phyloP scores from a whole-genome alignment of 1,284 basidiomycete species.

The Moesziomyces globuligerus region DNA sequence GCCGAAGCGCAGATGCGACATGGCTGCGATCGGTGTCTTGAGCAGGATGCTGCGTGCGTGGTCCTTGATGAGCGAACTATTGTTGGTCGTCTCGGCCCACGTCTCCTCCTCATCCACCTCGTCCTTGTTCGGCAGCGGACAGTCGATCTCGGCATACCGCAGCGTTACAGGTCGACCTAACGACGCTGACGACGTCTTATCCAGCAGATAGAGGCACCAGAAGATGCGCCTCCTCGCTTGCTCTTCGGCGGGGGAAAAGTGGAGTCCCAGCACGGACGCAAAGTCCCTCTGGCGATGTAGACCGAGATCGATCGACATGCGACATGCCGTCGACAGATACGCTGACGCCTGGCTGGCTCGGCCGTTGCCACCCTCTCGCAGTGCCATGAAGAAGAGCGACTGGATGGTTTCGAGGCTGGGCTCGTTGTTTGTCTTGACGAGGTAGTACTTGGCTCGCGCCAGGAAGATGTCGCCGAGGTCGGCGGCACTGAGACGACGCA shows the following conservation, averaged over 20 bases:
- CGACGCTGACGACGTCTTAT: slow-evolving; percentile 50
- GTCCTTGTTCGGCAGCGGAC: slow-evolving; percentile 47
- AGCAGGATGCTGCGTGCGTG: slow-evolving; percentile 30
- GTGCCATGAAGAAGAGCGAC: slow-evolving; percentile 52
- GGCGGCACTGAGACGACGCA: slow-evolving; percentile 23
- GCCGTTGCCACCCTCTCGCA: slow-evolving; percentile 54
- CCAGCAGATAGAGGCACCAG: slow-evolving; percentile 52
- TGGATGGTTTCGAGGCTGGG: slow-evolving; percentile 52
- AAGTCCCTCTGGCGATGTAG: slow-evolving; percentile 50
- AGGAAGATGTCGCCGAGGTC: slow-evolving; percentile 50
- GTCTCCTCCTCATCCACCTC: slow-evolving; percentile 47
- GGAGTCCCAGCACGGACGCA: slow-evolving; percentile 31
- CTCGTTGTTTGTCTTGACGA: slow-evolving; percentile 51
- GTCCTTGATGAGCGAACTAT: slow-evolving; percentile 42
- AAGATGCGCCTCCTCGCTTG: slow-evolving; percentile 49
- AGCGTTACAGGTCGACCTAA: slow-evolving; percentile 53
- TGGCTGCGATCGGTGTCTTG: slow-evolving; percentile 39
- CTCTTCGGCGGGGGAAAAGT: slow-evolving; percentile 48
- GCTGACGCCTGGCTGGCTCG: slow-evolving; percentile 45
- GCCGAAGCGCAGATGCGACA: slow-evolving; percentile 38
- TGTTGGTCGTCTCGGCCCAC: slow-evolving; percentile 50
- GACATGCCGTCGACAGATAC: slow-evolving; percentile 46
- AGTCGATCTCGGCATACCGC: slow-evolving; percentile 56
- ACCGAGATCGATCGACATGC: slow-evolving; percentile 56
- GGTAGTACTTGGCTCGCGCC: slow-evolving; percentile 52